Base-by-base conservation (phyloP, 768 basidiomycete species). In the Kwoniella dendrophila region DNA sequence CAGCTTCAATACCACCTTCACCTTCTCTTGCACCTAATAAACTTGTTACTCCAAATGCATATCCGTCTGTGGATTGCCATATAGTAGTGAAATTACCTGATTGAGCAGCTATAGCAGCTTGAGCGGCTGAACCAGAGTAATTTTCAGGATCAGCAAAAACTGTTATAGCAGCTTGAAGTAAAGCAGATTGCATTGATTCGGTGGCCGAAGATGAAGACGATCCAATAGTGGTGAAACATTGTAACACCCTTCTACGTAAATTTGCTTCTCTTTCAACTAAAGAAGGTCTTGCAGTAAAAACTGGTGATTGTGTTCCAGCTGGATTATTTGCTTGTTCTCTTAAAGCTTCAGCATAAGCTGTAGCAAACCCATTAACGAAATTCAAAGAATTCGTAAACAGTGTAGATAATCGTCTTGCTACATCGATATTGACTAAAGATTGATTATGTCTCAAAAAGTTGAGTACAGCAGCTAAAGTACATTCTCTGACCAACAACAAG, bases 121-220 rank as follows among this genome's bases (percentile, higher is more conserved):
- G 95, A 18, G 96, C 85, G 0, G 88, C 86, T 1, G 90, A 91
- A 16, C 75, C 75, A 7, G 72, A 72, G 24, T 77, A 71, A 74
- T 90, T 92, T 57, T 98, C 94, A 0, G 89, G 86, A 70, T 92
- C 90, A 2, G 92, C 89, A 71, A 98, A 92, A 6, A 92, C 82
- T 2, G 86, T 80, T 16, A 93, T 86, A 0, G 86, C 87, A 2
- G 90, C 89, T 66, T 92, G 90, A 11, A 98, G 81, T 12, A 99
- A 80, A 1, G 84, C 85, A 5, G 84, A 80, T 79, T 95, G 95
- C n/a, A 88, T 87, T 0, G 88, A 84, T 56, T 95, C 91, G 0
- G 90, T 86, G 33, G 94, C 86, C 20, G 86, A 86, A 2, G n/a
- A n/a, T n/a, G n/a, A n/a, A n/a, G 87, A 84, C 54, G 87, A 85